A percentile compares a stretch with the other conserved stretches of the same genome.
phyloP scores from a whole-genome alignment of 2,329 filamentous ascomycete species.

The Exserohilum turcica region DNA sequence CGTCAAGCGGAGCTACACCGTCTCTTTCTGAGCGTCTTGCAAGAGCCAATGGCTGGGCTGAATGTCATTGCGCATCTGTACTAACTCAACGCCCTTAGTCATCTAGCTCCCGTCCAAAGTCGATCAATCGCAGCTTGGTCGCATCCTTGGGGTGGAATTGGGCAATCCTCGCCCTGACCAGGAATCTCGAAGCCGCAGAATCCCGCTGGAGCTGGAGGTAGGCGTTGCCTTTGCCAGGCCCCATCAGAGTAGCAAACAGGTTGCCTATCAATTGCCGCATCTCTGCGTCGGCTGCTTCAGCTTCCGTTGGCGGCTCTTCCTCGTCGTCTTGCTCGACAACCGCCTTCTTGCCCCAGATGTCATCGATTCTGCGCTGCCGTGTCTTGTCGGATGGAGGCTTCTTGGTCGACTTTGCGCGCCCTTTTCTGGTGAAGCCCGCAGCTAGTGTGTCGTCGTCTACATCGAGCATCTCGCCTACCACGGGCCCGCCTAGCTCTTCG shows the following conservation, averaged over 20 bases:
- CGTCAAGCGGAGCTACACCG: no score
- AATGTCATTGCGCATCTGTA: not conserved
- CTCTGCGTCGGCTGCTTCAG: conserved; percentile 55
- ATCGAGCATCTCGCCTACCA: conserved; percentile 75
- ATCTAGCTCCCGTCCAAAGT: conserved; percentile 55
- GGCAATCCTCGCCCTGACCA: conserved; percentile 61
- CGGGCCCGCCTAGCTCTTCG: conserved; percentile 81
- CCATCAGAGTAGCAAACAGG: conserved; percentile 51
- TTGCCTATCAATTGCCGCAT: conserved; percentile 55
- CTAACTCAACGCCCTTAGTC: conserved; percentile 25
- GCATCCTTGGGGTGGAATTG: conserved; percentile 63
- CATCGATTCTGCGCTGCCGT: conserved; percentile 58
- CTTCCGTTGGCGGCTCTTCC: conserved; percentile 47
- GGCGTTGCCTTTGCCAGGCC: conserved; percentile 45
- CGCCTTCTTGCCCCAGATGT: conserved; percentile 51
- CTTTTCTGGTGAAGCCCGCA: conserved; percentile 60
- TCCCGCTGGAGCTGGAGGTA: conserved; percentile 58
- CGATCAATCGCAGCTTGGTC: conserved; percentile 57
- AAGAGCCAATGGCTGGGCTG: not conserved
- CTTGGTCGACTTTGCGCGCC: conserved; percentile 52
- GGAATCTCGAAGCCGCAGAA: conserved; percentile 59
- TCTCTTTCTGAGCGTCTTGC: not conserved
- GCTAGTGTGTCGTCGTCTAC: conserved; percentile 61
- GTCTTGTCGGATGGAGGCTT: conserved; percentile 39
- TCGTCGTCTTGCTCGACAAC: conserved; percentile 29